Base-by-base conservation (phyloP, 2,329 filamentous ascomycete genomes). In the Paraconiothyrium brasiliense region DNA sequence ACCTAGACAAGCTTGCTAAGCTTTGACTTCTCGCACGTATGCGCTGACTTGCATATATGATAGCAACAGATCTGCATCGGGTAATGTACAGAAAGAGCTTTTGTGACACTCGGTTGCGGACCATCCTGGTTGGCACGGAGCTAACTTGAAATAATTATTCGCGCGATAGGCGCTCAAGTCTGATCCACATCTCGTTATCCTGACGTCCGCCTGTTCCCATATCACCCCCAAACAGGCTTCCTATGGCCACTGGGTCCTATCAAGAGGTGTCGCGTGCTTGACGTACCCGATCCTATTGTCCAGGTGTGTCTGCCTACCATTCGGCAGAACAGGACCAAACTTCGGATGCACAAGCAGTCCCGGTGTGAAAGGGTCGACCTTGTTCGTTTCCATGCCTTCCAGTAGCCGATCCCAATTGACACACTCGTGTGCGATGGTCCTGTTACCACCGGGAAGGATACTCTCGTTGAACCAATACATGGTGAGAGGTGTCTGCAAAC, bases 221-320 rank as follows among this genome's bases (percentile, higher is more conserved):
- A 44, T 22, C 8, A 4, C n/a, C 41, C 41, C 13, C 7, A n/a
- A 32, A 10, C 4, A 6, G 27, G 13, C 3, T 16, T 11, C 32
- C 16, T 46, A 54, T 9, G 51, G 51, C 51, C 51, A 54, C 27
- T 54, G 51, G 20, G 37, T 46, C 9, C 51, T 24, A 54, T 54
- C 39, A 16, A 54, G 24, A 34, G 51, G 51, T 20, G 51, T 54
- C 24, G 51, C 51, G 20, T 54, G 51, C 27, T 54, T 54, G 37
- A 54, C 51, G 32, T 54, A 54, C 27, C 50, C 51, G 10, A 54
- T 54, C 32, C 51, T 54, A 39, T 54, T 54, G 37, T 54, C 51
- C 24, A 54, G 13, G 11, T 43, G 11, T 4, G 51, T 54, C 24
- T 54, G 37, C 39, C 51, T 54, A 34, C 51, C 51, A 22, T 54